These are phyloP conservation scores for Populus tomentosa DNA, from an alignment of 441 rosid species.

Conservation along the genomic window DNA sequence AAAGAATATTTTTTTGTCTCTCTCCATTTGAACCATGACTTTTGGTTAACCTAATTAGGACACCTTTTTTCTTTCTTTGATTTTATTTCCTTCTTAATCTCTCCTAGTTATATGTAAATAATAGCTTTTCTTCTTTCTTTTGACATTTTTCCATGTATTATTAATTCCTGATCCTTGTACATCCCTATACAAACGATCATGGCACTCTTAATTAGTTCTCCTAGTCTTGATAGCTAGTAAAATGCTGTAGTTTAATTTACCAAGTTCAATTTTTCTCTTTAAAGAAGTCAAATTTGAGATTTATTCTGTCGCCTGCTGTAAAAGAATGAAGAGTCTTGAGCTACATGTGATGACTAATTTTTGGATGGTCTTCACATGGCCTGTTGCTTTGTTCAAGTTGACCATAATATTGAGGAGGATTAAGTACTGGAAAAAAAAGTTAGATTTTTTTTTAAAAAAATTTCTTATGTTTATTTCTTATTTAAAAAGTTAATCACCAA, in stretches of 20 bases:
- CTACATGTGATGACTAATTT: not conserved
- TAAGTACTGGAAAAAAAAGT: no score
- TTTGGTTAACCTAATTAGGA: slow-evolving; percentile 26
- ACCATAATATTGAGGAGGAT: not conserved
- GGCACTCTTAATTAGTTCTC: not conserved
- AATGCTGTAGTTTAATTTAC: not conserved
- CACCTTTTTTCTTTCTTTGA: slow-evolving; percentile 11
- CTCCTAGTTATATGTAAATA: slow-evolving; percentile 36
- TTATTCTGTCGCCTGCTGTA: not conserved
- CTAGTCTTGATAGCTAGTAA: not conserved
- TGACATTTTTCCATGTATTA: not conserved
- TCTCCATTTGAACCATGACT: slow-evolving; percentile 34
- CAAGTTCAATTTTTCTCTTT: not conserved
- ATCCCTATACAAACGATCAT: not conserved
- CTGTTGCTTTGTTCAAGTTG: not conserved
- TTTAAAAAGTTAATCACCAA: fast-evolving
- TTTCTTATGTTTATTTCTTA: no score
- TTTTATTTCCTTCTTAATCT: not conserved
- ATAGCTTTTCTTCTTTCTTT: not conserved
- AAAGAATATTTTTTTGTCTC: slow-evolving; percentile 28
- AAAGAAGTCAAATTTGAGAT: not conserved
- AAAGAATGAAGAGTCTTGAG: not conserved
- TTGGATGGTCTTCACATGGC: not conserved
- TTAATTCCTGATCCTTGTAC: not conserved
- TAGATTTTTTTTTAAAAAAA: no score